Percentiles rank a stretch among this genome's conserved stretches.
Conservation (phyloP, 805 yeast genomes). For the Zygosaccharomyces siamensis region DNA sequence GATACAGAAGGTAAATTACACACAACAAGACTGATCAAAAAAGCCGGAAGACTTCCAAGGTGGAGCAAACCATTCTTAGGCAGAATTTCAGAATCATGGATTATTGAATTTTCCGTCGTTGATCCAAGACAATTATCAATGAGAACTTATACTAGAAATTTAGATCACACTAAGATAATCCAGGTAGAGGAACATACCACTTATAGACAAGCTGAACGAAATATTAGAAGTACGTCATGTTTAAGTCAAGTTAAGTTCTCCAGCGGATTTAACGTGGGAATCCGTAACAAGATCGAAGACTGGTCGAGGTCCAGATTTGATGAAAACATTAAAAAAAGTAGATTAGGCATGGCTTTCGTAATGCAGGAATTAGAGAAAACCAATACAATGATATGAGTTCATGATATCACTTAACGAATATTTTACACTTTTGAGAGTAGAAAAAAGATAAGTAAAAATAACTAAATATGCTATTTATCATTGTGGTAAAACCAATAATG, state of each 20-base stretch:
- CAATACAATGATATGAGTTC: slow-evolving; percentile 7
- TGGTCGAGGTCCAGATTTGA: slow-evolving; percentile 74
- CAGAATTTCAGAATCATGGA: slow-evolving; percentile 66
- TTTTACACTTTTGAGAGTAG: background rate
- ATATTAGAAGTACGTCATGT: slow-evolving; percentile 41
- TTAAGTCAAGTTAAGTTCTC: slow-evolving; percentile 62
- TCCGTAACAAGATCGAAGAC: slow-evolving; percentile 69
- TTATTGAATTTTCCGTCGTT: slow-evolving; percentile 71
- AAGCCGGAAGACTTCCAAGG: slow-evolving; percentile 73
- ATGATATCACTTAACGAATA: slow-evolving; percentile 1
- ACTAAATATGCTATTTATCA: background rate
- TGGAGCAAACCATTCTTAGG: slow-evolving; percentile 78
- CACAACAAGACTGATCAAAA: slow-evolving; percentile 69
- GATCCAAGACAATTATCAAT: slow-evolving; percentile 54
- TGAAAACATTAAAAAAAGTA: slow-evolving; percentile 59
- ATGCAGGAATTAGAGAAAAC: slow-evolving; percentile 55
- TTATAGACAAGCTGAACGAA: slow-evolving; percentile 40
- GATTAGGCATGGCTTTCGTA: slow-evolving; percentile 71
- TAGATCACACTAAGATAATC: slow-evolving; percentile 77
- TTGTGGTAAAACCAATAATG: background rate
- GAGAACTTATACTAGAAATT: slow-evolving; percentile 69
- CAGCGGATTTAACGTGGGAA: slow-evolving; percentile 52
- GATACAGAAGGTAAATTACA: slow-evolving; percentile 60
- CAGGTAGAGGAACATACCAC: slow-evolving; percentile 72
- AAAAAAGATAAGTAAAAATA: background rate